Evolutionary conservation across 2,329 filamentous ascomycete genomes (phyloP), one percentile per base, ranked within the genome.

Genomic region (Sodiomyces alkalinus): DNA sequence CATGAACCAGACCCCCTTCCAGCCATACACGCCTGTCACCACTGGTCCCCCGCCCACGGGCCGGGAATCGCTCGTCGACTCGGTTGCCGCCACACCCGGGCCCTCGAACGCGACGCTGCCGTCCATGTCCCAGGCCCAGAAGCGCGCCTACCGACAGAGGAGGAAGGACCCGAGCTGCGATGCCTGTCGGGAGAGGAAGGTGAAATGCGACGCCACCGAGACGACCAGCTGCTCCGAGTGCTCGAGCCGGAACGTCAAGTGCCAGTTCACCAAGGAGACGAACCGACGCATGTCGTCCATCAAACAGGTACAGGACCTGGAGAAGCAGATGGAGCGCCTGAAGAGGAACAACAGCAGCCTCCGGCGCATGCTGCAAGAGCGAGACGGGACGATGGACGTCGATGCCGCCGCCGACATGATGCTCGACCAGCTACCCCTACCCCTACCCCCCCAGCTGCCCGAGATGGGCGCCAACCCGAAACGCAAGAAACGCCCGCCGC

Each of bases 201-300:
- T 80, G 47, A 80, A 80, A 66, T 98, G 90, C 52, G 90, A 98
- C 59, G 90, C 90, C 18, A 96, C 90, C 11, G 90, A 96, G 49
- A 93, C 82, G 12, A 77, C 81, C 8, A 93, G 87, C 54, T 98
- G 90, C 52, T 94, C 90, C 2, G 90, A 98, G 55, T 98, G 90
- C 56, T 90, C 83, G 4, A 94, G 86, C 50, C 77, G 90, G 39
- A 92, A 87, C 48, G 87, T 96, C 39, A 92, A 92, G 52, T 98
- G 90, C 48, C 87, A 96, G 47, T 98, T 98, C 49, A 98, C 90
- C 27, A 98, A 98, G 56, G 90, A 98, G 55, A 98, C 90, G 9
- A 98, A 98, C 51, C 71, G 90, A 33, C 74, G 90, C 36, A 98
- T 98, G 90, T 96, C 90, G 12, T 96, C 87, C 2, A 96, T 96